Evolutionary conservation across 2,329 filamentous ascomycete species (phyloP), one percentile per base, ranked within the genome.

Genomic region (Fusarium sp.): DNA sequence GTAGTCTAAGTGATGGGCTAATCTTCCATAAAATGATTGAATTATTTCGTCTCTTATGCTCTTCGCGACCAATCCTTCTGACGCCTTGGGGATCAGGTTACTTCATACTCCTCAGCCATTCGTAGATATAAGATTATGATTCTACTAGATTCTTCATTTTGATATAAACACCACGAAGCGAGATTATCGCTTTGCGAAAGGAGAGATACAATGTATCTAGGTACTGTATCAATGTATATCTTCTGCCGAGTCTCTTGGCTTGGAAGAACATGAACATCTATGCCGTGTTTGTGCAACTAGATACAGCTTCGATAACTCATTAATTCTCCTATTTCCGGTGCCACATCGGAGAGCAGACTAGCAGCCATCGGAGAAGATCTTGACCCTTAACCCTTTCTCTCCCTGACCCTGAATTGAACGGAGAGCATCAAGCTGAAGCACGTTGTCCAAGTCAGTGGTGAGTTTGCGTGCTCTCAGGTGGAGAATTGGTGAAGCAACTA

Each of bases 391-490:
- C 41, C 18, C 34, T 37, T 37, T 37, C 34, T 37, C 34, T n/a
- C 12, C 34, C 30, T 41, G 48, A 51, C 23, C 49, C 31, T 51
- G 49, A 51, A 25, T 23, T 63, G 44, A 69, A 68, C 55, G 30
- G 49, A 51, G 57, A 69, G 41, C 30, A 65, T 26, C 39, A 44
- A 44, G 28, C 51, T 48, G 48, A 59, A 53, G 65, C 66, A 63
- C 45, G 67, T 70, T 70, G 67, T 54, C 48, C 44, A 58, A 58
- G 26, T 26, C 41, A 67, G 53, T 69, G 67, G 67, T 55, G 46
- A 51, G 67, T 60, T 69, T 69, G 66, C 66, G 56, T 67, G 62
- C 62, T 70, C 25, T 19, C 11, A 44, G 49, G 66, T 69, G 66
- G 66, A 67, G 66, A 52, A 67, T 34, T 37, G 53, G 45, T 69